Evolutionary conservation across 768 basidiomycete species (phyloP), one percentile per base, ranked within the genome.

Genomic region (Boletus subcaerulescens): DNA sequence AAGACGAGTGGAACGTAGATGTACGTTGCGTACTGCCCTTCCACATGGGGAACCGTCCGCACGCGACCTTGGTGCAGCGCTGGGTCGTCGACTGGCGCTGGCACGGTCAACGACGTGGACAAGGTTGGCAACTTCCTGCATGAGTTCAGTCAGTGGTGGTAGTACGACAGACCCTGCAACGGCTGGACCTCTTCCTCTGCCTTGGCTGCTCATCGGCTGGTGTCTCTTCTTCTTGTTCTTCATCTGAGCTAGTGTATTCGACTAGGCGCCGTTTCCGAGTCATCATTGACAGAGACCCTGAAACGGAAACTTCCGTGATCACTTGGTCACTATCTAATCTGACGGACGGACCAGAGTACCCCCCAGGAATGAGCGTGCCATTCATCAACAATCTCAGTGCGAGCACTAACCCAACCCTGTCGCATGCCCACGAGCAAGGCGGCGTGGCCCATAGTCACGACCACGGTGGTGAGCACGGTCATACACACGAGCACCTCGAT

Each of bases 401-500:
- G 13, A 57, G 68, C 9, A 53, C 67, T 5, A 73, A 75, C 36
- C 54, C 69, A 2, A 55, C 67, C 17, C 69, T 76, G 44, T 48
- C 69, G 4, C 84, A 86, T 63, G 74, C 80, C 12, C 87, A 91
- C 65, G 82, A 75, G 50, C 68, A 66, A 52, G 72, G 64, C 42
- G 74, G 65, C 14, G 68, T 58, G 9, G 41, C 65, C 13, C 76
- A 80, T 46, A 73, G 71, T 12, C 85, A 87, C 58, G 77, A 80
- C 45, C 84, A 84, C 62, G 81, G 74, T 11, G 79, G 77, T 41
- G 93, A 95, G 50, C 95, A 98, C 65, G 95, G 95, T 5, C 96
- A 98, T 64, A 93, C 93, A 0, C 96, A 98, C 69, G 96, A 98
- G 58, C 86, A 91, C 63, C 78, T 96, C 45, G 93, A 97, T 51